Evolutionary conservation across 352 stramenopile genomes (phyloP), one percentile per base, ranked within the genome.

Genomic region (Phytophthora macrochlamydospora): DNA sequence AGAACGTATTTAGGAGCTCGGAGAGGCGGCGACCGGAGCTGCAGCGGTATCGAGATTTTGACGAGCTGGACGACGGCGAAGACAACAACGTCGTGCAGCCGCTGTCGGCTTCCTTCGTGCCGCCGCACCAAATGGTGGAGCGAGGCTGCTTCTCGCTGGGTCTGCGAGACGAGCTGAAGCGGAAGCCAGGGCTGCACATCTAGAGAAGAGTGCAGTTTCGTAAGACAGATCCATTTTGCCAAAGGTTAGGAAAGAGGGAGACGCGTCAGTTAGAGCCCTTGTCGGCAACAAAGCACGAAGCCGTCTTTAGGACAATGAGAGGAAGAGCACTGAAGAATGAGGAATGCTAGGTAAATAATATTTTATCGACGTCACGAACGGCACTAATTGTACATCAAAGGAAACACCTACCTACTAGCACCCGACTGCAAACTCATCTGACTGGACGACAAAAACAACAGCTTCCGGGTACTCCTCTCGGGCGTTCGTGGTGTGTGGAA

Each of bases 121-220:
- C 85, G 12, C 85, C 85, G 32, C 85, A 93, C 70, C 76, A 91
- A 70, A 66, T 92, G 67, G 72, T 93, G 11, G 66, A 91, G 51
- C 81, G 71, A 29, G 81, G 87, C 56, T 90, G 78, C 52, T 91
- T 93, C 62, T 93, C 85, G 11, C 73, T 91, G 12, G 85, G 85
- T 8, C 66, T 93, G 14, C 82, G 80, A 18, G 78, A 90, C 62
- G 76, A 89, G 54, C 69, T 93, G 56, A 93, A 93, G 67, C 80
- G 79, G 6, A 81, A 84, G 24, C 82, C 78, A 30, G 56, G 54
- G 3, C 24, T 69, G 35, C 67, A 49, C 52, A 62, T 54, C n/a
- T 67, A 66, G 45, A 14, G 31, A n/a, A 32, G 46, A 18, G 42
- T 52, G 32, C 56, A 51, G 42, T 59, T 59, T 59, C 45, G 37